Base-by-base conservation (phyloP, 768 basidiomycete species). In the Hypholoma sublateritium region DNA sequence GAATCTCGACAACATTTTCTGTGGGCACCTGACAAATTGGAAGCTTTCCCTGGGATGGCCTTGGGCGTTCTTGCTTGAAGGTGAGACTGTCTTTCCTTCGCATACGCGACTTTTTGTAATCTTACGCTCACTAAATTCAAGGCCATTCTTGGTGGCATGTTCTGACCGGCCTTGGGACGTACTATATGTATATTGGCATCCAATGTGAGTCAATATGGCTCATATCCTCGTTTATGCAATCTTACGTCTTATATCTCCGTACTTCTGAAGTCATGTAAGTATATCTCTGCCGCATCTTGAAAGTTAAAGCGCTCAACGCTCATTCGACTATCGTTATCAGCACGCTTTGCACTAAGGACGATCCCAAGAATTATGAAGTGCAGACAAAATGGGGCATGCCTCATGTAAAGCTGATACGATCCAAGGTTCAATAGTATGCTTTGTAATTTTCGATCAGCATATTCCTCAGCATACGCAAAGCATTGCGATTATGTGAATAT, bases 1-100 rank as follows among this genome's bases (percentile, higher is more conserved):
- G 90, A 93, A 92, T 65, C 60, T 92, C 59, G 91, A 93, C 67
- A 92, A 91, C 62, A 76, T 88, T 8, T 91, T 87, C 62, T 93
- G 91, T 66, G 74, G 75, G 50, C 68, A 70, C 14, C 62, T 89
- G 46, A 87, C 85, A 8, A 56, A 63, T 8, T 82, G 81, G 80
- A 89, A 88, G 65, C 65, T 77, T 2, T 50, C 61, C 7, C 44
- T 88, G 8, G 85, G 86, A 0, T 88, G 86, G 86, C 88, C 88
- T 7, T 56, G 67, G 12, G 87, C 86, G 5, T 88, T 89, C 64
- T 58, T 88, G 19, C 69, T 89, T 7, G 88, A 89, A 74, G 87
- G 52, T 39, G 16, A 3, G n/a, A 76, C 57, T 19, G 25, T 61
- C 11, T 46, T 50, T n/a, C 52, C 2, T 36, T n/a, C 8, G 21